Evolutionary conservation across 495 filamentous ascomycete genomes (phyloP), one percentile per base, ranked within the genome.

Genomic region (Penicillium nucicola): DNA sequence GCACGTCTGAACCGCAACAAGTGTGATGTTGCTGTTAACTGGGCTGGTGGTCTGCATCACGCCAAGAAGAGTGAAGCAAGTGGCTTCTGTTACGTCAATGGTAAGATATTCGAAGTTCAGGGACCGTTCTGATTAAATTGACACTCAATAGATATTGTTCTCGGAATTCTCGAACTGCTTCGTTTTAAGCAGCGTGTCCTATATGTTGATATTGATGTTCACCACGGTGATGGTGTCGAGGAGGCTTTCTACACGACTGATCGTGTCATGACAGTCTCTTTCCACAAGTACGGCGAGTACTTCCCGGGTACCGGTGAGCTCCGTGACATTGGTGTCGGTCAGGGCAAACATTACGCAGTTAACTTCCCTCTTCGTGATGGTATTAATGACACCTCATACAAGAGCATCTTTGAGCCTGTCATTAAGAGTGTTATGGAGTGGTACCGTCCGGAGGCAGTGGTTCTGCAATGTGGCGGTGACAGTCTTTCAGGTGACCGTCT

Each of bases 241-340:
- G 92, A 97, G 62, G 93, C 93, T 6, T 98, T 98, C 60, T 96
- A 95, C 63, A 93, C 91, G 15, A 98, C 93, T 13, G 92, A 98
- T 71, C 84, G 93, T 58, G 93, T 98, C 62, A 96, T 98, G 92
- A 97, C 95, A 0, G 86, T 91, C 33, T 96, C 90, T 13, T 97
- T 97, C 70, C 93, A 98, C 75, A 98, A 98, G 59, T 98, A 96
- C 70, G 93, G 95, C 67, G 93, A 97, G 62, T 98, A 97, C 67
- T 98, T 98, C 69, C 93, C 93, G 5, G 95, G 95, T 47, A 98
- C 93, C 2, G 93, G 93, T 57, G 92, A 97, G 68, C 84, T 96
- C 44, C 85, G 95, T 39, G 93, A 98, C 61, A 91, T 96, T 50
- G 93, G 93, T 52, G 95, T 97, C 38, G 92, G 95, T 13, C 72